phyloP scores from a whole-genome alignment of 2,329 filamentous ascomycete genomes.

The Colletotrichum somersetense region DNA sequence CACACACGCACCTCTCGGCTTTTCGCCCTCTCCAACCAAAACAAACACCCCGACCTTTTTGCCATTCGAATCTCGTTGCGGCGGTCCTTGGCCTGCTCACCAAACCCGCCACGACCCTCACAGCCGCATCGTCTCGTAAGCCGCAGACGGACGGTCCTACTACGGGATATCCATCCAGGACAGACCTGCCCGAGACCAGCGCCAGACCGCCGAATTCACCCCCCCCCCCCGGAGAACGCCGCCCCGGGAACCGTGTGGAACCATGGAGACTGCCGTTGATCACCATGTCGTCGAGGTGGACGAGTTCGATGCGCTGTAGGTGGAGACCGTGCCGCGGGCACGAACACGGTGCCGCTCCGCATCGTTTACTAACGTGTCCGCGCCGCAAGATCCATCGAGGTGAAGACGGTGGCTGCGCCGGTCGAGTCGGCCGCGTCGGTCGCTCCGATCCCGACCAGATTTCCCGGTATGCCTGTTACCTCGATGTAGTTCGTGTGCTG shows the following conservation, averaged over 20 bases:
- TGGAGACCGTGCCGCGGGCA: constrained; percentile 38
- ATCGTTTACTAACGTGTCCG: constrained; percentile 10
- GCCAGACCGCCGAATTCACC: constrained; percentile 5
- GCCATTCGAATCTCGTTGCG: neutral
- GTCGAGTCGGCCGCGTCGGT: constrained; percentile 29
- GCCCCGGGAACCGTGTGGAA: neutral
- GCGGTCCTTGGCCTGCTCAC: constrained; percentile 32
- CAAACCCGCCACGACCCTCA: constrained; percentile 32
- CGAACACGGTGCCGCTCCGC: constrained; percentile 8
- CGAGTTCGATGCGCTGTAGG: constrained; percentile 69
- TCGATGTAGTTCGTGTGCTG: neutral
- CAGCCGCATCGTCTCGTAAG: constrained; percentile 30
- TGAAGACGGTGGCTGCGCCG: constrained; percentile 46
- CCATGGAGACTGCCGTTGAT: constrained; percentile 48
- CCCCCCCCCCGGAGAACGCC: neutral
- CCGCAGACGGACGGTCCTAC: constrained; percentile 9
- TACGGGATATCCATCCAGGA: constrained; percentile 2
- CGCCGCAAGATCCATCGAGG: constrained; percentile 53
- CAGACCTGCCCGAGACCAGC: neutral
- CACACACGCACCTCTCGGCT: neutral
- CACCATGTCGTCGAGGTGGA: constrained; percentile 61
- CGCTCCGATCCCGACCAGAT: constrained; percentile 47
- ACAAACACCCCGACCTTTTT: constrained; percentile 5
- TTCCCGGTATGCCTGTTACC: constrained; percentile 52
- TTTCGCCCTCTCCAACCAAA: neutral